Evolutionary conservation across 176 grass and related monocot genomes (phyloP), one percentile per base, ranked within the genome.

Genomic region (Rhynchospora tenuis): DNA sequence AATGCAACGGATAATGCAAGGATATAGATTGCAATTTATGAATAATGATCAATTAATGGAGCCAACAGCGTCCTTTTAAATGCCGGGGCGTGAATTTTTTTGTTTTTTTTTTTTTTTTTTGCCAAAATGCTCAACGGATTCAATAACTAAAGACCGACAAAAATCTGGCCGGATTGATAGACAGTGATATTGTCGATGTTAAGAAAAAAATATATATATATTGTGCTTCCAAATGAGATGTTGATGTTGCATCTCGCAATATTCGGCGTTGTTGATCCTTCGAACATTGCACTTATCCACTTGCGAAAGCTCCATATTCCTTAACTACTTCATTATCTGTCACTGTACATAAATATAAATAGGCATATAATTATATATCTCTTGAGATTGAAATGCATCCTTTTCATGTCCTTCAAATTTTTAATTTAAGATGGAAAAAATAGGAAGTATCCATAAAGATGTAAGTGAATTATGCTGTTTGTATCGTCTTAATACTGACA

Each of bases 301-400:
- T 73, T 73, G 69, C 1, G 43, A 70, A 48, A 73, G 43, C 33
- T 73, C 69, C 69, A 73, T 48, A 73, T 73, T 76, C 73, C 73
- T 55, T 54, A 29, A 55, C 15, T 55, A 55, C 67, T 63, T 9
- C 7, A 76, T 76, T 55, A 28, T 28, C 48, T 76, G 47, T 29
- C 24, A 55, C 23, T 17, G 73, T 76, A 55, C 73, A 54, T 17
- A 54, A 50, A 70, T 45, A 45, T 75, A 75, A 12, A 52, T 27
- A 29, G 22, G 6, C 27, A 29, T 75, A 23, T 45, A 48, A 47
- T 0, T 66, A 29, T 75, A 23, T 45, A 48, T 73, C 3, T 66
- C 69, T 73, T 9, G n/a, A 73, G 12, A 73, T 73, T 9, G 43
- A 73, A 22, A 73, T 46, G n/a, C 7, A 28, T 75, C 23, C 19